phyloP scores from a whole-genome alignment of 139 green algal species.

The Edaphochlamys debaryana region DNA sequence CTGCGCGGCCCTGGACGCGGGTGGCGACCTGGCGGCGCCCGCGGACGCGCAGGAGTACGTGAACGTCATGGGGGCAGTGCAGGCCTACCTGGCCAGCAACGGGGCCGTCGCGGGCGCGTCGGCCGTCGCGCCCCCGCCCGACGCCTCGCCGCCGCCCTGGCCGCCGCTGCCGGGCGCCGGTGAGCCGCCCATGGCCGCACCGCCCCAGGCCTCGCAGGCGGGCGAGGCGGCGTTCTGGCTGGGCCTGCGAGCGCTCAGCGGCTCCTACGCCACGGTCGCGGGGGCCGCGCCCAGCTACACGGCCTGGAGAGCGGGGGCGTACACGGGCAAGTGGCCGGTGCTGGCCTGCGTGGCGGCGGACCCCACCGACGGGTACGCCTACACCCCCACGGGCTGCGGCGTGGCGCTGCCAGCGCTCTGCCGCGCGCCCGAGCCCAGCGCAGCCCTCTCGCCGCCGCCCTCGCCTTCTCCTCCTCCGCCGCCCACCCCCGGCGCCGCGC shows the following conservation, averaged over 20 bases:
- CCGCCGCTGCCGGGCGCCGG: constrained; percentile 1
- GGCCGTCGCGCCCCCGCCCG: constrained; percentile 26
- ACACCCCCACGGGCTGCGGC: constrained; percentile 23
- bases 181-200: background rate
- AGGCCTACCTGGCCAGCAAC: constrained; percentile 36
- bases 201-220: background rate
- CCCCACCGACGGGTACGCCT: background rate
- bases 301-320: background rate
- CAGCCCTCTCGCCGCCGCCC: constrained; percentile 6
- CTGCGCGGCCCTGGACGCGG: constrained; percentile 5
- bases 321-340: constrained; percentile 30
- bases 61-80: constrained; percentile 14
- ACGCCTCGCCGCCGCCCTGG: constrained; percentile 14
- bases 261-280: background rate
- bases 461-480: constrained; percentile 1
- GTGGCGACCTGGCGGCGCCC: constrained; percentile 11
- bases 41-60: constrained; percentile 14
- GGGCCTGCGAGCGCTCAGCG: background rate
- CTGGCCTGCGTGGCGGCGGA: constrained; percentile 18
- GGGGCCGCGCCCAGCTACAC: background rate
- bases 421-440: background rate
- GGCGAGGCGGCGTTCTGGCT: constrained; percentile 34
- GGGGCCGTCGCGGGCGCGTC: constrained; percentile 10
- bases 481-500: background rate
- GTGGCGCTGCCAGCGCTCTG: constrained; percentile 30